phyloP scores from a whole-genome alignment of 192 early-diverging fungal species.

The Coemansia sp. region DNA sequence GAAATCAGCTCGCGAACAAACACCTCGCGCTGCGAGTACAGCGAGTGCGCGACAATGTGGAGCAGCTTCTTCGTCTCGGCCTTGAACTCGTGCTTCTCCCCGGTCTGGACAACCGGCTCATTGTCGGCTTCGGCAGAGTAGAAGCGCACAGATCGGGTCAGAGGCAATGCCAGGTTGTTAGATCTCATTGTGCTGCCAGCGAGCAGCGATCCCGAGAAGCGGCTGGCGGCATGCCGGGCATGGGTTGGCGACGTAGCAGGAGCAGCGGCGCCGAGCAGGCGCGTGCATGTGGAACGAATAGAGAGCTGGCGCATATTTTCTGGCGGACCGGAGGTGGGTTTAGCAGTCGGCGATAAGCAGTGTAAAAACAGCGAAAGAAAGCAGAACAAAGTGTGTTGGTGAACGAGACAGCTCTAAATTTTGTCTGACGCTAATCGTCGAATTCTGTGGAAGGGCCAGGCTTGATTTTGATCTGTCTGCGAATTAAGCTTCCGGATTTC shows the following conservation, averaged over 20 bases:
- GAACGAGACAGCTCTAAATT: too few species aligned
- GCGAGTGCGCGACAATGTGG: conserved; percentile 92
- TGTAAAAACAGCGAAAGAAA: background rate
- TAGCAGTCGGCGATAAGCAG: background rate
- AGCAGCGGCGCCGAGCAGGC: conserved; percentile 6
- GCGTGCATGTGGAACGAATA: conserved; percentile 19
- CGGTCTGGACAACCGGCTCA: conserved; percentile 5
- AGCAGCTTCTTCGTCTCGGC: conserved; percentile 90
- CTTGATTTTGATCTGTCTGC: background rate
- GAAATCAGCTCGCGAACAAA: conserved; percentile 97
- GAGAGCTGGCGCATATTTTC: conserved; percentile 43
- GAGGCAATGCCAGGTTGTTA: background rate
- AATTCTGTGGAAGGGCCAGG: background rate
- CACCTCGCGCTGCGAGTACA: conserved; percentile 95
- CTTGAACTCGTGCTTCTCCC: conserved; percentile 73
- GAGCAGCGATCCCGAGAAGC: background rate
- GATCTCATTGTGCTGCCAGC: background rate
- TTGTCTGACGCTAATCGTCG: conserved; percentile 3
- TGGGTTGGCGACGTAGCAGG: background rate
- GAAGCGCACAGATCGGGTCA: conserved; percentile 13
- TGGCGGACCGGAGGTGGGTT: background rate
- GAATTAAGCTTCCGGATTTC: background rate
- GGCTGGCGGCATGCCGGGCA: background rate
- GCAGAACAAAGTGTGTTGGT: background rate
- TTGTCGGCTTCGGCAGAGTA: conserved; percentile 28